Conservation (phyloP, 2,329 filamentous ascomycete species). For the Fusarium neocosmosporiellum region DNA sequence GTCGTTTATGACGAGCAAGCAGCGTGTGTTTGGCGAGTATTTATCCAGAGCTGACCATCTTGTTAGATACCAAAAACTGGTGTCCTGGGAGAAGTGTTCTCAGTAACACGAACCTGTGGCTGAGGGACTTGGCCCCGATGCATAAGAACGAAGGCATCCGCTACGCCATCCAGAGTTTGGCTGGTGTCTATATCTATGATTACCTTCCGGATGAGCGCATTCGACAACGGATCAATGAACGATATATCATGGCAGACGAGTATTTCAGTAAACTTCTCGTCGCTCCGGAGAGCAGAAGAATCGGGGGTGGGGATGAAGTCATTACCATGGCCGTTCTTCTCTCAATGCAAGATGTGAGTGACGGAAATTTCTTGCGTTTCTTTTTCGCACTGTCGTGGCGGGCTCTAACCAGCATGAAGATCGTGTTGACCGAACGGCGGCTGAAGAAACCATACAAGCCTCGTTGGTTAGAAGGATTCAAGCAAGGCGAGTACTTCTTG, state of each 20-base stretch:
- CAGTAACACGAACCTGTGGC: constrained; percentile 53
- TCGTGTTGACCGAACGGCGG: constrained; percentile 53
- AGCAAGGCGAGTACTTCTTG: constrained; percentile 49
- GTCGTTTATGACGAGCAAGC: not conserved
- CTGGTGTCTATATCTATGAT: constrained; percentile 56
- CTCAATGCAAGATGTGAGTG: constrained; percentile 54
- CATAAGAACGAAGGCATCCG: constrained; percentile 49
- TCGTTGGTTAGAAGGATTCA: constrained; percentile 53
- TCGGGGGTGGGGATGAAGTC: constrained; percentile 45
- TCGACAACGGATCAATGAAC: constrained; percentile 47
- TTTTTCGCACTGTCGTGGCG: not conserved
- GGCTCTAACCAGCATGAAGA: constrained; percentile 34
- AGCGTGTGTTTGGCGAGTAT: not conserved
- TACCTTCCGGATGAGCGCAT: constrained; percentile 50
- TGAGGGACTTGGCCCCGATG: constrained; percentile 54
- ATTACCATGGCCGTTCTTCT: constrained; percentile 52
- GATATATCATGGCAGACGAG: constrained; percentile 46
- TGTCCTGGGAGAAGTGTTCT: constrained; percentile 55
- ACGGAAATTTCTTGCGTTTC: not conserved
- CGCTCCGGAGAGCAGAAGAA: constrained; percentile 31
- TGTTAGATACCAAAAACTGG: constrained; percentile 53
- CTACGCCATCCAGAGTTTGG: constrained; percentile 54
- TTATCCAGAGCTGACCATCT: constrained; percentile 4
- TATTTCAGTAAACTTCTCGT: constrained; percentile 47
- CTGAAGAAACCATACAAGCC: constrained; percentile 46